phyloP scores from a whole-genome alignment of 257 asterid species.

The Solanum corneliomulleri region DNA sequence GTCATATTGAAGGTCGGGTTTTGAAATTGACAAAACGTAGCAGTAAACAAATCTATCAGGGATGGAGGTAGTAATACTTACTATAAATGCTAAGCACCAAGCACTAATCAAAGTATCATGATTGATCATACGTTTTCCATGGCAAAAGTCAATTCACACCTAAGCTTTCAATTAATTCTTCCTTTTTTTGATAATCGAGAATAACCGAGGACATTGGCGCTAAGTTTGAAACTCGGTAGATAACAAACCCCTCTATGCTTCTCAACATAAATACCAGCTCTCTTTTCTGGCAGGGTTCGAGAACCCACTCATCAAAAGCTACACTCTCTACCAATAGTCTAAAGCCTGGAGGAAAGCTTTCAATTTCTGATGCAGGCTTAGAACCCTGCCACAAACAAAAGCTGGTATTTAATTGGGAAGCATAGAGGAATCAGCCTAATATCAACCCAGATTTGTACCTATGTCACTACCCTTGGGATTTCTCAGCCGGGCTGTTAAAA shows the following conservation, averaged over 20 bases:
- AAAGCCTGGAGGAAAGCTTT: neutral
- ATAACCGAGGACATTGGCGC: neutral
- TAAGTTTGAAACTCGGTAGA: neutral
- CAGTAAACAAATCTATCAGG: neutral
- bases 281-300: neutral
- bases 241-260: neutral
- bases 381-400: neutral
- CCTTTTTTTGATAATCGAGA: neutral
- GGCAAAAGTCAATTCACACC: neutral
- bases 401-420: neutral
- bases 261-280: neutral
- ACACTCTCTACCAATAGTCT: neutral
- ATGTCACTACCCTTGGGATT: neutral
- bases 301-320: neutral
- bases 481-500: neutral
- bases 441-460: neutral
- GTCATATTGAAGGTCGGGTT: neutral
- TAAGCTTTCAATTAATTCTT: neutral
- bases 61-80: neutral
- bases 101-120: neutral
- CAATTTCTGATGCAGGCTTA: neutral
- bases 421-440: neutral
- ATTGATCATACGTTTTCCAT: neutral
- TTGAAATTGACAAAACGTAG: neutral
- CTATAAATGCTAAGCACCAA: neutral